These are phyloP conservation scores for Colletotrichum sp. DNA, from an alignment of 2,329 filamentous ascomycete genomes.

Conservation along the genomic window DNA sequence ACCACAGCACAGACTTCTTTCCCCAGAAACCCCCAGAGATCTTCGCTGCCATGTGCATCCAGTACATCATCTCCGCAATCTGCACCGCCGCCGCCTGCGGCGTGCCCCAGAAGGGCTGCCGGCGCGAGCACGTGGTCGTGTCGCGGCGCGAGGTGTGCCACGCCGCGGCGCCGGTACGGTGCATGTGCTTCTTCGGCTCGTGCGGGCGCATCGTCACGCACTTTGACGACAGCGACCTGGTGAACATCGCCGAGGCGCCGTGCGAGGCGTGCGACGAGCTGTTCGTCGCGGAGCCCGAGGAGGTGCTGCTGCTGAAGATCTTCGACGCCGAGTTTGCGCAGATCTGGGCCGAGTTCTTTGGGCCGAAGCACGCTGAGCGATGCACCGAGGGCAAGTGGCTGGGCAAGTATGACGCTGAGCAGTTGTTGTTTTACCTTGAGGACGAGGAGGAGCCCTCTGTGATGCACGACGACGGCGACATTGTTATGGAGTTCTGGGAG, in stretches of 20 bases:
- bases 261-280: not conserved
- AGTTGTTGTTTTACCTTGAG: not conserved
- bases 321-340: not conserved
- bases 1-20: not conserved
- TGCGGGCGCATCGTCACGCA: not conserved
- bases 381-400: slow-evolving; percentile 10
- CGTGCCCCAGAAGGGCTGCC: not conserved
- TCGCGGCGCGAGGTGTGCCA: not conserved
- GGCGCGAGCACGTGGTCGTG: slow-evolving; percentile 1
- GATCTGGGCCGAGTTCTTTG: not conserved
- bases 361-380: not conserved
- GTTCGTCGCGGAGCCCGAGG: not conserved
- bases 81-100: not conserved
- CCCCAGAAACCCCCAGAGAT: not conserved
- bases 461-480: not conserved
- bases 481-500: not conserved
- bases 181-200: slow-evolving; percentile 18
- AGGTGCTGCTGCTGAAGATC: not conserved
- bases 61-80: slow-evolving; percentile 14
- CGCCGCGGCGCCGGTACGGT: not conserved
- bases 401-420: not conserved
- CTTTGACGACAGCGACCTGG: not conserved
- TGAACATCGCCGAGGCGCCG: not conserved
- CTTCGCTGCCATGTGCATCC: slow-evolving; percentile 3
- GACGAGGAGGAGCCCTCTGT: not conserved